Conservation (phyloP, 257 asterid genomes). For the Capsicum baccatum region DNA sequence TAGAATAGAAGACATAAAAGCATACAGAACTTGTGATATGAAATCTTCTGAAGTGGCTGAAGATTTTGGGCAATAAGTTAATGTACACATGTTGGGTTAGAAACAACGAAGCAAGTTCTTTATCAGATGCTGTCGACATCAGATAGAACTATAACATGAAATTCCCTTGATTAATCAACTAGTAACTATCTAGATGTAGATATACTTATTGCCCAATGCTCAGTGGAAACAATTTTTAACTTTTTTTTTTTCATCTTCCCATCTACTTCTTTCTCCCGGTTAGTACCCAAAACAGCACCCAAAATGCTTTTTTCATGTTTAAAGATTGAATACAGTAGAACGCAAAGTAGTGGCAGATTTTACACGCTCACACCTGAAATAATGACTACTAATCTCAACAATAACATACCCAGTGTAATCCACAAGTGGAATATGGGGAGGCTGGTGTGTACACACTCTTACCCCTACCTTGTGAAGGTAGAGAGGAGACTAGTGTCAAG, state of each 20-base stretch:
- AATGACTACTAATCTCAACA: neutral
- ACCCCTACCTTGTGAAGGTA: too few relatives aligned
- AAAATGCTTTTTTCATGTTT: neutral
- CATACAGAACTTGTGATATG: neutral
- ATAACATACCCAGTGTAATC: too few relatives aligned
- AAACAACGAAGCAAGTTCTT: neutral
- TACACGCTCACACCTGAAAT: neutral
- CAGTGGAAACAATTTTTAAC: neutral
- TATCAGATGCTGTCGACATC: neutral
- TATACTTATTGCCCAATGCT: neutral
- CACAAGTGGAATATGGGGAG: too few relatives aligned
- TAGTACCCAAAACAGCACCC: neutral
- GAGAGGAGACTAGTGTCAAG: neutral
- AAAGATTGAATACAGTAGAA: neutral
- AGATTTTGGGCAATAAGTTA: neutral
- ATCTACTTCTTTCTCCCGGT: neutral
- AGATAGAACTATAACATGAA: slow-evolving; percentile 18
- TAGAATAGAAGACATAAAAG: neutral
- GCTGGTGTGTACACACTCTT: too few relatives aligned
- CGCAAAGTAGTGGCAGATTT: neutral
- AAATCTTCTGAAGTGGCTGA: neutral
- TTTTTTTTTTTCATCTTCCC: neutral
- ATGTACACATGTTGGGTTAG: neutral
- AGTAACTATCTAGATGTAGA: neutral
- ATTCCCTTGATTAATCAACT: neutral